Percentiles rank a stretch among this genome's conserved stretches.
Conservation (phyloP, 2,329 filamentous ascomycete species). For the Grosmannia clavigera region DNA sequence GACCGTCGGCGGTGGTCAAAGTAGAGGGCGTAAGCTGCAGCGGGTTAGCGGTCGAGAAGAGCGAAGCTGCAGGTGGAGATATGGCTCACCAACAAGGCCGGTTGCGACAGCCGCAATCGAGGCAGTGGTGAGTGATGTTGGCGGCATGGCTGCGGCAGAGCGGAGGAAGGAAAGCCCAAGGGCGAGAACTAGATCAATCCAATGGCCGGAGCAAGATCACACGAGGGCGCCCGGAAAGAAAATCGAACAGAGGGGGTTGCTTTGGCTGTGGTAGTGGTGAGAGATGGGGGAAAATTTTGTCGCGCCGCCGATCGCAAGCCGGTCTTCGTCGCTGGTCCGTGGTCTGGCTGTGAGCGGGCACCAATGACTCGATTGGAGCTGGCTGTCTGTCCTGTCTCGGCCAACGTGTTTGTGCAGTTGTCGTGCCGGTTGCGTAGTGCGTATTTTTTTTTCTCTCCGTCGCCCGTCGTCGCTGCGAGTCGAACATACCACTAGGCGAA, state of each 20-base stretch:
- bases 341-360: not conserved
- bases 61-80: not conserved
- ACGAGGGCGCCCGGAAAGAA: not conserved
- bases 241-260: not conserved
- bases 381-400: not conserved
- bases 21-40: slow-evolving; percentile 50
- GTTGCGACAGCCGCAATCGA: slow-evolving; percentile 49
- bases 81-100: slow-evolving; percentile 41
- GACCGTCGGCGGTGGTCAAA: slow-evolving; percentile 56
- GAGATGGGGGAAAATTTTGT: not conserved
- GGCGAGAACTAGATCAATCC: not conserved
- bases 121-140: slow-evolving; percentile 46
- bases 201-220: not conserved
- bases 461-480: not conserved
- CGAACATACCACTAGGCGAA: not conserved
- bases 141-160: slow-evolving; percentile 33
- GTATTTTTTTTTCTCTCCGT: not conserved
- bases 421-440: not conserved
- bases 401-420: not conserved
- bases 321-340: not conserved
- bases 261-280: not conserved
- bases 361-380: not conserved
- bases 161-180: not conserved
- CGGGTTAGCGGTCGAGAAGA: not conserved
- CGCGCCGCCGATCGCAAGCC: not conserved